Evolutionary conservation across 2,329 filamentous ascomycete species (phyloP), one percentile per base, ranked within the genome.

Genomic region (Neopestalotiopsis sp.): DNA sequence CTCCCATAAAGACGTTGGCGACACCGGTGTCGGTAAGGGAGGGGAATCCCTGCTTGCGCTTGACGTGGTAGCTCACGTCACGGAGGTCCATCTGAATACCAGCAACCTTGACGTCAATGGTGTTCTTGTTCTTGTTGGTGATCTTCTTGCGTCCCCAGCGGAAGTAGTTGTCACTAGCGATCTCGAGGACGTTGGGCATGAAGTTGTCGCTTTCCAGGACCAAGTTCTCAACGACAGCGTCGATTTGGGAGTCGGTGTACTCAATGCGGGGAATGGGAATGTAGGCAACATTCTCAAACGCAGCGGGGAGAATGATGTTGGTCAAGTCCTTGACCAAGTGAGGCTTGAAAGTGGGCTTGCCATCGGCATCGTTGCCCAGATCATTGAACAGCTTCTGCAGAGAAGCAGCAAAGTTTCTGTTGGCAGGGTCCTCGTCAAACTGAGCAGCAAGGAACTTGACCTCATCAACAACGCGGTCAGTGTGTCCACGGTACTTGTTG

Each of bases 151-250:
- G 94, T 49, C 95, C 96, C 91, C 93, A 97, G 74, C 93, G 91
- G 89, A 95, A 94, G 85, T 96, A 97, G 85, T 98, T 96, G 83
- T 98, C 95, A 78, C 90, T 96, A 69, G 91, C 89, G 71, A 98
- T 87, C 80, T 99, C 95, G 53, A 97, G 81, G 5, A 95, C 87
- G 75, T 99, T 99, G 72, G 96, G 96, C 83, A 95, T 94, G 74
- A 99, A 90, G 83, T 99, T 99, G 85, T 98, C 95, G 73, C 94
- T 95, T 84, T 99, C 96, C 66, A 99, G 88, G 61, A 98, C 92
- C 12, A 99, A 85, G 80, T 99, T 99, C 85, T 99, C 96, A 59
- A 99, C 89, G 63, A 98, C 89, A 63, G 92, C 92, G 80, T 99
- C 96, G 65, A 97, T 86, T 86, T 91, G 90, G 2, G 88, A 87